A percentile compares a stretch with the other conserved stretches of the same genome.
Conservation (phyloP, 768 basidiomycete species). For the Chlorophyllum brunneum region DNA sequence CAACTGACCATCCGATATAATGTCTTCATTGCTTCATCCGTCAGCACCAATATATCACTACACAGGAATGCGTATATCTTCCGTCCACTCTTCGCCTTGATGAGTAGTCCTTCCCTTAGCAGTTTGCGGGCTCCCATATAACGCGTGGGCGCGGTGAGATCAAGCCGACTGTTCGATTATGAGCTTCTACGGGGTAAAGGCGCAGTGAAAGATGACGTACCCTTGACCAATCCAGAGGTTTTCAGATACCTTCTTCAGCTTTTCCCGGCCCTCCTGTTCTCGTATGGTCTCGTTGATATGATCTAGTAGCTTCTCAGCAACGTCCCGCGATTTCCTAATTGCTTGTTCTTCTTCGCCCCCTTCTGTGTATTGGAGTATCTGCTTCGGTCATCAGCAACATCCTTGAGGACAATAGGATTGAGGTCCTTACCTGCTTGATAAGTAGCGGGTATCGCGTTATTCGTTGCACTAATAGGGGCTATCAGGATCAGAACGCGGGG, state of each 20-base stretch:
- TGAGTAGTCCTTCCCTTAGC: conserved; percentile 71
- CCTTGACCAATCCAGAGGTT: conserved; percentile 87
- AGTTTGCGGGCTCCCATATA: conserved; percentile 78
- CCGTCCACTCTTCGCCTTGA: conserved; percentile 82
- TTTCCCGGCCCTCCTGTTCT: conserved; percentile 74
- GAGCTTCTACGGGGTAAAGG: not conserved
- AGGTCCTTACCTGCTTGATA: conserved; percentile 63
- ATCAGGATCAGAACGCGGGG: not conserved
- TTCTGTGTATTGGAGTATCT: conserved; percentile 82
- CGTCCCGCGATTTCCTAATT: conserved; percentile 52
- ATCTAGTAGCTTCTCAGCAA: conserved; percentile 69
- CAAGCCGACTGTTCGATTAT: conserved; percentile 54
- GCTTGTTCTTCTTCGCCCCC: conserved; percentile 53
- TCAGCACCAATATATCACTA: conserved; percentile 85
- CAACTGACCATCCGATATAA: conserved; percentile 78
- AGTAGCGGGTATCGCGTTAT: conserved; percentile 92
- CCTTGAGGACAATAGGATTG: not conserved
- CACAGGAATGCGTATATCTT: conserved; percentile 79
- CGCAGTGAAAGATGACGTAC: conserved; percentile 34
- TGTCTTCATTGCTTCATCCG: conserved; percentile 64
- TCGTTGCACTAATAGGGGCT: conserved; percentile 71
- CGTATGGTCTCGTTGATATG: conserved; percentile 89
- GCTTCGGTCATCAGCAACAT: conserved; percentile 6
- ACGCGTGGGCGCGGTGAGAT: conserved; percentile 87
- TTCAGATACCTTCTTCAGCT: conserved; percentile 71